Evolutionary conservation across 2,329 filamentous ascomycete genomes (phyloP).

Genomic region (Aspergillus proliferans): DNA sequence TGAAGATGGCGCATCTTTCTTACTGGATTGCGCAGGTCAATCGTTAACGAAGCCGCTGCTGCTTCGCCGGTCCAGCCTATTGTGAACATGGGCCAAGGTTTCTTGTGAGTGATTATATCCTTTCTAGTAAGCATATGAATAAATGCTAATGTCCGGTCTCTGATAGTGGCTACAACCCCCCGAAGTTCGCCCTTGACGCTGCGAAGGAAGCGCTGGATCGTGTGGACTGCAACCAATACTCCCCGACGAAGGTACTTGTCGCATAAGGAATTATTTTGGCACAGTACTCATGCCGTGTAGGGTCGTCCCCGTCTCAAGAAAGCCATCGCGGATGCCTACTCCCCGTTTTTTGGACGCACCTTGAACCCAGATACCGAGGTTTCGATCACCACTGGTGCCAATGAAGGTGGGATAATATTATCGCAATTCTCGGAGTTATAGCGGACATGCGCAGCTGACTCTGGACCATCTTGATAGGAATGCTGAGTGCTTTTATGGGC

Average conservation of each 20-base stretch:
- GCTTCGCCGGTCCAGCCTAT: constrained; percentile 59
- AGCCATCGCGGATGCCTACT: constrained; percentile 88
- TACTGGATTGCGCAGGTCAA: constrained; percentile 44
- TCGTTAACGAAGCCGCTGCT: constrained; percentile 62
- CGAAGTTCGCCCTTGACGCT: constrained; percentile 80
- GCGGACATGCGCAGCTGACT: constrained; percentile 1
- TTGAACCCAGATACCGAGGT: constrained; percentile 88
- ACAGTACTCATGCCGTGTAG: constrained; percentile 25
- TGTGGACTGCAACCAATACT: constrained; percentile 98
- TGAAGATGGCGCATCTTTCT: constrained; percentile 3
- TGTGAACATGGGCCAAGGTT: constrained; percentile 64
- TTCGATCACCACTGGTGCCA: constrained; percentile 72
- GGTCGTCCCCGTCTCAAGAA: constrained; percentile 86
- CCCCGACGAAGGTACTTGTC: constrained; percentile 66
- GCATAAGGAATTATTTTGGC: background rate
- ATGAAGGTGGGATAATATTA: constrained; percentile 35
- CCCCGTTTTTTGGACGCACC: constrained; percentile 74
- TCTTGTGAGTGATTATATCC: constrained; percentile 38
- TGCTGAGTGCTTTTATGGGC: constrained; percentile 96
- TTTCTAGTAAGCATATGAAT: background rate
- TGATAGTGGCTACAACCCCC: constrained; percentile 76
- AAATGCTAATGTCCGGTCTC: constrained; percentile 1
- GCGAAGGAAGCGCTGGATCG: constrained; percentile 82
- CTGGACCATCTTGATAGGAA: constrained; percentile 45
- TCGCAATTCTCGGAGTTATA: background rate